phyloP scores from a whole-genome alignment of 805 yeast species.

The Cyberlindnera americana region DNA sequence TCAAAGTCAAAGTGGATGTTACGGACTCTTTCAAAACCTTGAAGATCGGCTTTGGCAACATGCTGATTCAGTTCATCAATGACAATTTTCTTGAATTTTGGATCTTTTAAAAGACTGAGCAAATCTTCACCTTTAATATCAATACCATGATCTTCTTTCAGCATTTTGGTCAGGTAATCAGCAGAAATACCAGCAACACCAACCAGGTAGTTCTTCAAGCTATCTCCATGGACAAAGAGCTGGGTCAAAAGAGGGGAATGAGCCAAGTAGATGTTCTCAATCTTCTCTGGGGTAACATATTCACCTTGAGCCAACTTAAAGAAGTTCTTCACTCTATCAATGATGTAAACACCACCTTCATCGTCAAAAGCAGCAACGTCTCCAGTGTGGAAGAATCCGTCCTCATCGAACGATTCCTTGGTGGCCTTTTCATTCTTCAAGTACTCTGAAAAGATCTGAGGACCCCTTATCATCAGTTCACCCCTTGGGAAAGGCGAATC shows the following conservation, averaged over 20 bases:
- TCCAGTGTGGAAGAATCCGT: slow-evolving; percentile 66
- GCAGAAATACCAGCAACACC: slow-evolving; percentile 63
- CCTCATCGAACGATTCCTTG: slow-evolving; percentile 45
- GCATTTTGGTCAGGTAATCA: slow-evolving; percentile 24
- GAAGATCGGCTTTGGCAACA: slow-evolving; percentile 34
- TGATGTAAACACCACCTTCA: slow-evolving; percentile 52
- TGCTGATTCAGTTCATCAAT: slow-evolving; percentile 20
- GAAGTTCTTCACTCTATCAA: slow-evolving; percentile 76
- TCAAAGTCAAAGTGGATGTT: slow-evolving; percentile 52
- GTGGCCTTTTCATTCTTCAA: slow-evolving; percentile 55
- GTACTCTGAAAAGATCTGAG: slow-evolving; percentile 55
- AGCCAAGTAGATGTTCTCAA: slow-evolving; percentile 60
- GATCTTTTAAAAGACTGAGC: slow-evolving; percentile 15
- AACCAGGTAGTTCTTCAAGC: slow-evolving; percentile 52
- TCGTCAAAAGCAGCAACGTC: slow-evolving; percentile 53
- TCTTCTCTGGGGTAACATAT: slow-evolving; percentile 72
- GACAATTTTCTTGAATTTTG: slow-evolving; percentile 19
- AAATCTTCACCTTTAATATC: slow-evolving; percentile 15
- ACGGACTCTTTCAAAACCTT: slow-evolving; percentile 62
- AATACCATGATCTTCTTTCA: slow-evolving; percentile 16
- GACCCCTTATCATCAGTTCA: slow-evolving; percentile 61
- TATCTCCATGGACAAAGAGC: slow-evolving; percentile 62
- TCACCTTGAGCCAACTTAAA: slow-evolving; percentile 68
- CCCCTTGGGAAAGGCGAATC: slow-evolving; percentile 45
- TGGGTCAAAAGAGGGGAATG: slow-evolving; percentile 50